These are phyloP conservation scores for Amanita inopinata DNA, from an alignment of 768 basidiomycete genomes.

Conservation along the genomic window DNA sequence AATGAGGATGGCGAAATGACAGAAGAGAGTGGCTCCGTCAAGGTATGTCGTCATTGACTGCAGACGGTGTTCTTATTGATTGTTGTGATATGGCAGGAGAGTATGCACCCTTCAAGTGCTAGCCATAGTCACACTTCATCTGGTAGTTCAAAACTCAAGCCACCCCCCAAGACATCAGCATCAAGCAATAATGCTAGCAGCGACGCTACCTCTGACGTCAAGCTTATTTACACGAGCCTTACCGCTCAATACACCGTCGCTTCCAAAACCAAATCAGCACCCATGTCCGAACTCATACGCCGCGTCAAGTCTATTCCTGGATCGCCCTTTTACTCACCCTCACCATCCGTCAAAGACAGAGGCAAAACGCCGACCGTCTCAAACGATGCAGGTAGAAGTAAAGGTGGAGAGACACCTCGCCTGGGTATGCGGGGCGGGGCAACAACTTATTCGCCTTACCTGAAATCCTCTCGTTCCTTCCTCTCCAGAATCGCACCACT, in stretches of 20 bases:
- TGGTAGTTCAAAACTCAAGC: conserved; percentile 1
- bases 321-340: conserved; percentile 42
- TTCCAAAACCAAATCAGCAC: conserved; percentile 39
- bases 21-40: conserved; percentile 9
- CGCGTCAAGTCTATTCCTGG: conserved; percentile 58
- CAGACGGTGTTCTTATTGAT: not conserved
- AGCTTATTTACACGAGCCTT: conserved; percentile 16
- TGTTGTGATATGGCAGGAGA: conserved; percentile 1
- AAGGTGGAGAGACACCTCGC: not conserved
- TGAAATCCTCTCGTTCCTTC: conserved; percentile 52
- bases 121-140: not conserved
- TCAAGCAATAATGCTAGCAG: conserved; percentile 8
- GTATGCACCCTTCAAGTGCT: not conserved
- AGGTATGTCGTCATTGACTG: not conserved
- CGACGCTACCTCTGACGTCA: conserved; percentile 13
- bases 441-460: conserved; percentile 48
- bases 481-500: conserved; percentile 67
- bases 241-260: conserved; percentile 35
- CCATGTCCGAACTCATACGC: conserved; percentile 70
- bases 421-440: conserved; percentile 16
- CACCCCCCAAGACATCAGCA: conserved; percentile 9
- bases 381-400: not conserved
- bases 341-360: conserved; percentile 13
- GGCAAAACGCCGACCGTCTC: conserved; percentile 10
- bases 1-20: conserved; percentile 12